A percentile compares a stretch with the other conserved stretches of the same genome.
phyloP scores from a whole-genome alignment of 441 rosid species.

The Adansonia rubrostipa region DNA sequence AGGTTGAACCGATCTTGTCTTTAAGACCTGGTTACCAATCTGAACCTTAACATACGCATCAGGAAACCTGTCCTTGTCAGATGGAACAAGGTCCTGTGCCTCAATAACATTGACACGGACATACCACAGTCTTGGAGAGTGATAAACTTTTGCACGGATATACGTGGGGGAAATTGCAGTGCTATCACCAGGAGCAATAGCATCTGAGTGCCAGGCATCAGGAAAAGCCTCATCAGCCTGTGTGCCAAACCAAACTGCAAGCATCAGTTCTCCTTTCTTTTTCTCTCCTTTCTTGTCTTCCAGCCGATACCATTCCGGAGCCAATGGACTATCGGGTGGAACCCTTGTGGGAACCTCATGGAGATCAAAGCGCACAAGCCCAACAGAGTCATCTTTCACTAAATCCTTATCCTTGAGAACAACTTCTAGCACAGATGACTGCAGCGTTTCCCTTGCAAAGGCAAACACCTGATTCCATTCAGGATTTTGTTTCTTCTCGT shows the following conservation, averaged over 20 bases:
- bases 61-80: conserved; percentile 65
- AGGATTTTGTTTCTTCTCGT: conserved; percentile 76
- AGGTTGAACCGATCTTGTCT: conserved; percentile 64
- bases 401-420: conserved; percentile 80
- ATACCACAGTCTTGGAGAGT: conserved; percentile 94
- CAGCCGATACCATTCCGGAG: conserved; percentile 88
- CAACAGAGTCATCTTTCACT: conserved; percentile 76
- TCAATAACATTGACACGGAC: conserved; percentile 80
- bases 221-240: conserved; percentile 98
- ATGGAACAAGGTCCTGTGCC: conserved; percentile 76
- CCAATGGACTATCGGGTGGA: conserved; percentile 90
- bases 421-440: conserved; percentile 70
- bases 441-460: conserved; percentile 72
- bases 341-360: conserved; percentile 76
- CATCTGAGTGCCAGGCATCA: conserved; percentile 88
- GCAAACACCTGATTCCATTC: conserved; percentile 95
- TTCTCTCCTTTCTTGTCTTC: conserved; percentile 69
- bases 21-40: conserved; percentile 70
- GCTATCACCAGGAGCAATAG: conserved; percentile 55
- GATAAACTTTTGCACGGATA: conserved; percentile 84
- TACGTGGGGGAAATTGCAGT: conserved; percentile 47
- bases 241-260: conserved; percentile 93
- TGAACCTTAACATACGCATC: conserved; percentile 73
- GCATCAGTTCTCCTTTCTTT: conserved; percentile 77
- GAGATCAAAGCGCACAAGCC: conserved; percentile 68